Percentiles rank a stretch among this genome's conserved stretches.
Evolutionary conservation across 2,329 filamentous ascomycete species (phyloP).

Genomic region (Alternaria dauci): DNA sequence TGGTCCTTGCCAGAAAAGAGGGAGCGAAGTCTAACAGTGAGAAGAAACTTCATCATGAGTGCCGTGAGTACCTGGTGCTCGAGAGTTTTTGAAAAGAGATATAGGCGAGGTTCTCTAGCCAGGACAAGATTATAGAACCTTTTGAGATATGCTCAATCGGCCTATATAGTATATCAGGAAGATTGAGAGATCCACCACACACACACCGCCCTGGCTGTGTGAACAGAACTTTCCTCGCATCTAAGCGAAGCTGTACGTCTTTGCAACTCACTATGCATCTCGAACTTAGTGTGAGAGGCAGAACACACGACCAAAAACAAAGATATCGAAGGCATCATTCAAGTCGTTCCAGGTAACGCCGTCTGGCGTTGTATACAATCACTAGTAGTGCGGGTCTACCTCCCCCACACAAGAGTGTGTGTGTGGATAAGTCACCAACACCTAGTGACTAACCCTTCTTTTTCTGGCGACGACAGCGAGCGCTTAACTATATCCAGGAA

Average conservation of each 20-base stretch:
- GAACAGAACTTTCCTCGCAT: neutral
- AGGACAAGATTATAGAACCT: neutral
- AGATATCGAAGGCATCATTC: no score
- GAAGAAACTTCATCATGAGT: neutral
- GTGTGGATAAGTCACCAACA: no score
- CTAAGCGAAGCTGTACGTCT: neutral
- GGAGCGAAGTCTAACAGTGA: neutral
- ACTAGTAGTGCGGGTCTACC: neutral
- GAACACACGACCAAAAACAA: no score
- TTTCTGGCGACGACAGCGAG: neutral
- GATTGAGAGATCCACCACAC: neutral
- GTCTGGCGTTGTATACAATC: neutral
- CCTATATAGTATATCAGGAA: neutral
- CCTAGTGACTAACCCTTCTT: fast-evolving
- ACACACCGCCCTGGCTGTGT: neutral
- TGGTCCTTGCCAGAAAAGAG: neutral
- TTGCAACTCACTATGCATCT: neutral
- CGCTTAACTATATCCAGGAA: neutral
- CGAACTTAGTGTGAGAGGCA: neutral
- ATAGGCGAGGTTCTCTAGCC: fast-evolving
- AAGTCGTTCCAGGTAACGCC: no score
- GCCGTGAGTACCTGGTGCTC: neutral
- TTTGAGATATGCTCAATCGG: neutral
- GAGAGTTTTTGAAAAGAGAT: no score
- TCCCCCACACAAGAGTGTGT: no score